Conservation (phyloP, 768 basidiomycete species). For the Chalciporus piperatus region DNA sequence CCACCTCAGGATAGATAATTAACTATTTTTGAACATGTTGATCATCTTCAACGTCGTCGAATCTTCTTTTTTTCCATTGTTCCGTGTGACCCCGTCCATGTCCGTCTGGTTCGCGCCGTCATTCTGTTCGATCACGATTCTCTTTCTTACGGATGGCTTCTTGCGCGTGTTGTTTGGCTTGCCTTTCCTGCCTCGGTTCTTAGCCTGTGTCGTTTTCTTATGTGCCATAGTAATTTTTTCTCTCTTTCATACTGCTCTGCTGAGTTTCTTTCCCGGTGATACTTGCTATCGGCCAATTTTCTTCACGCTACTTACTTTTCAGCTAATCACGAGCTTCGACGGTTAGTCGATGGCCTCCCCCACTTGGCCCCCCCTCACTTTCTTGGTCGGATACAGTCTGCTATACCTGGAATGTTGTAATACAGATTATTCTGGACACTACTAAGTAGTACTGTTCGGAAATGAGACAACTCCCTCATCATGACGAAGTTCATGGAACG, state of each 20-base stretch:
- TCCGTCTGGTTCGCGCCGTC: conserved; percentile 9
- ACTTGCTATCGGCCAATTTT: conserved; percentile 12
- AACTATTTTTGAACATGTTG: conserved; percentile 34
- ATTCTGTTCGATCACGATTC: conserved; percentile 6
- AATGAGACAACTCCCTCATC: conserved; percentile 6
- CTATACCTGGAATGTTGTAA: conserved; percentile 38
- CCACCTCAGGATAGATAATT: conserved; percentile 24
- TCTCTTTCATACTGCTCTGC: neutral
- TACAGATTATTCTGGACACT: conserved; percentile 32
- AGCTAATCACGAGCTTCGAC: conserved; percentile 23
- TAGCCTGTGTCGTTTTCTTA: conserved; percentile 2
- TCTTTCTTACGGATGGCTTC: conserved; percentile 16
- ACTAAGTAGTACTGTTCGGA: conserved; percentile 7
- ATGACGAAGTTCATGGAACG: neutral
- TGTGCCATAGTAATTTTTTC: conserved; percentile 24
- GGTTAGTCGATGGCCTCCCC: conserved; percentile 12
- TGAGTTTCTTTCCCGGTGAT: conserved; percentile 1
- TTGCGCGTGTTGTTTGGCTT: conserved; percentile 23
- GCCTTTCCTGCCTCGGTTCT: conserved; percentile 1
- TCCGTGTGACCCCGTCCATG: conserved; percentile 14
- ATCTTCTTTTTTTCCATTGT: conserved; percentile 1
- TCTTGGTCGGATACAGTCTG: conserved; percentile 33
- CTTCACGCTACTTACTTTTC: conserved; percentile 24
- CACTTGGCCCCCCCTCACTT: neutral
- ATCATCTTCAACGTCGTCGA: conserved; percentile 31